Percentiles rank a stretch among this genome's conserved stretches.
Evolutionary conservation across 352 stramenopile species (phyloP).

Genomic region (Blastocystis sp.): DNA sequence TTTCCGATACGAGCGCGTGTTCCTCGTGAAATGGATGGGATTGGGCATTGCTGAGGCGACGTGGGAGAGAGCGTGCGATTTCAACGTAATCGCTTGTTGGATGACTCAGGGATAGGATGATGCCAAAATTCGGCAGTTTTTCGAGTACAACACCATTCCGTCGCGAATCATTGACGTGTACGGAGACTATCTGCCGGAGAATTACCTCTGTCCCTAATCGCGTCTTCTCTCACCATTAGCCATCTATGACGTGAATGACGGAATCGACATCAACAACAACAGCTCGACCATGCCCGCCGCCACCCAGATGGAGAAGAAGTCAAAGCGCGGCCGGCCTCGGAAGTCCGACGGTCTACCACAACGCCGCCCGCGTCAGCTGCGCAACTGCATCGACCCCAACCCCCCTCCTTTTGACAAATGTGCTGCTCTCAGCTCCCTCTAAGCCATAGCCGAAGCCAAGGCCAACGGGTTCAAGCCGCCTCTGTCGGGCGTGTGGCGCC

Average conservation of each 20-base stretch:
- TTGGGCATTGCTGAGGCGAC: slow-evolving; percentile 60
- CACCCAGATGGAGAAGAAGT: slow-evolving; percentile 9
- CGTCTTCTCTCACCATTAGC: background rate
- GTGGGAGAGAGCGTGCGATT: slow-evolving; percentile 52
- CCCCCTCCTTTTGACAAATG: background rate
- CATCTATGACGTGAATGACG: background rate
- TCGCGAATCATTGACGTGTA: slow-evolving; percentile 17
- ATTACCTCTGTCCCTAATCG: slow-evolving; percentile 45
- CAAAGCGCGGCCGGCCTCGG: slow-evolving; percentile 40
- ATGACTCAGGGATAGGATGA: slow-evolving; percentile 24
- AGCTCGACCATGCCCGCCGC: background rate
- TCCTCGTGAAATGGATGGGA: slow-evolving; percentile 62
- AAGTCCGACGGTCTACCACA: background rate
- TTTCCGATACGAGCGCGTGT: slow-evolving; percentile 57
- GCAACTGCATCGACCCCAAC: slow-evolving; percentile 60
- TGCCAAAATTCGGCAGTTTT: slow-evolving; percentile 47
- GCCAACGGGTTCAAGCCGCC: slow-evolving; percentile 41
- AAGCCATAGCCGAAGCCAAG: slow-evolving; percentile 43
- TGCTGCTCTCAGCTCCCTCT: background rate
- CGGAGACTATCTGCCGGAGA: slow-evolving; percentile 69
- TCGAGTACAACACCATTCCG: slow-evolving; percentile 71
- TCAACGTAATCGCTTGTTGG: background rate
- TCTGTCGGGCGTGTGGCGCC: slow-evolving; percentile 54
- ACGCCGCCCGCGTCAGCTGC: slow-evolving; percentile 1
- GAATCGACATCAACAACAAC: background rate